Base-by-base conservation (phyloP, 495 filamentous ascomycete species). In the Pseudevernia furfuracea region DNA sequence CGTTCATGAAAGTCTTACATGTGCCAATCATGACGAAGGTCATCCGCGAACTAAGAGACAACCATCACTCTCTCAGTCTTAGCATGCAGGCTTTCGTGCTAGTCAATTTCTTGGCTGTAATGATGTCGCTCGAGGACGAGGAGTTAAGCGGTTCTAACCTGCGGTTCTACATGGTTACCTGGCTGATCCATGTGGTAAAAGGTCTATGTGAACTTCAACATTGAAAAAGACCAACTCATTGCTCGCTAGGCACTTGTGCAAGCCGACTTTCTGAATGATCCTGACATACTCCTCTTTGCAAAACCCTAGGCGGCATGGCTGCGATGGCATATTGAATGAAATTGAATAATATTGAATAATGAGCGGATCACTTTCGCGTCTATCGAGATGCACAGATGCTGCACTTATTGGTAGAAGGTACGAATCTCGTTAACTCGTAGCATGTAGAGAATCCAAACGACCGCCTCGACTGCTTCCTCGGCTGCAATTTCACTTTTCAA, bases 151-250 rank as follows among this genome's bases (percentile, higher is more conserved):
- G 7, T 52, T 38, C 17, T 17, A 17, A 6, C 1, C 39, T 8
- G 34, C 32, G 25, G 5, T 37, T n/a, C 7, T 28, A 44, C 6
- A 49, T 37, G 41, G 19, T 52, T 38, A 37, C 48, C 12, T 36
- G 34, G 23, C 56, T 64, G 62, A 59, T 46, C 39, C 9, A 25
- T 39, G 11, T 59, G 62, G 23, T 15, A 49, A 30, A 59, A 64
- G 62, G 55, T 64, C 15, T 28, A 25, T 25, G 15, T 48, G 4
- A 89, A 87, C 36, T 77, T 92, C 76, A 80, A 80, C 12, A 65
- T 76, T 8, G 71, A 75, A 4, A 84, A 81, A 69, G 60, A 73
- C 15, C 75, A 83, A 17, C 75, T 84, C 30, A 79, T 71, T 66
- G 66, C 79, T 36, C 79, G 79, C 58, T 71, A 56, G 37, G 68